Conservation (phyloP, 1,284 basidiomycete genomes). For the Wolfiporia cocos region DNA sequence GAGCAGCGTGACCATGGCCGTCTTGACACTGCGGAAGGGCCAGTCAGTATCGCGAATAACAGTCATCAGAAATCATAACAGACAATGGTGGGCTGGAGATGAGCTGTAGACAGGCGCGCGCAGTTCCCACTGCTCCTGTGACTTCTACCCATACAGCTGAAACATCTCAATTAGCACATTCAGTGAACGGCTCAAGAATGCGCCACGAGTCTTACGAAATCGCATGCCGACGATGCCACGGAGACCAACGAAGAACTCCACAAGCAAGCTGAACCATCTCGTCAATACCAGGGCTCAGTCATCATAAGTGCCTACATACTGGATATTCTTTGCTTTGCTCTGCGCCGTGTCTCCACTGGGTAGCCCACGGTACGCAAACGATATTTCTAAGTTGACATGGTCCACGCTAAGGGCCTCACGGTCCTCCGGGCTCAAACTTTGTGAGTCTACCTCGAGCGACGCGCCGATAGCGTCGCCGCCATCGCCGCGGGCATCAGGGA, state of each 20-base stretch:
- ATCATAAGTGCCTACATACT: constrained; percentile 26
- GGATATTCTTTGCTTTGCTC: constrained; percentile 52
- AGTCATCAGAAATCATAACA: constrained; percentile 20
- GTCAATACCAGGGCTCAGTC: not conserved
- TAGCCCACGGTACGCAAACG: constrained; percentile 67
- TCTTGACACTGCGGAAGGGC: constrained; percentile 28
- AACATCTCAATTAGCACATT: constrained; percentile 1
- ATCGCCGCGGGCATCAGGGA: constrained; percentile 21
- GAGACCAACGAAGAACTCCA: constrained; percentile 63
- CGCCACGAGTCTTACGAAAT: constrained; percentile 27
- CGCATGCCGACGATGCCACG: constrained; percentile 41
- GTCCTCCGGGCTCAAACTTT: constrained; percentile 16
- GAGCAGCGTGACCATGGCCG: constrained; percentile 56
- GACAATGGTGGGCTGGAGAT: constrained; percentile 71
- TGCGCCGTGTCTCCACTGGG: constrained; percentile 37
- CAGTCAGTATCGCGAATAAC: constrained; percentile 25
- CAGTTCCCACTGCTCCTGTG: constrained; percentile 66
- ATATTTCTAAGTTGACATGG: constrained; percentile 65
- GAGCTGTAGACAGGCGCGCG: constrained; percentile 75
- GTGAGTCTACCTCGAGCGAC: constrained; percentile 13
- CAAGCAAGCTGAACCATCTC: constrained; percentile 37
- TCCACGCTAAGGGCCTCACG: constrained; percentile 23
- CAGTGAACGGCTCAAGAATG: not conserved
- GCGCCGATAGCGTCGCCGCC: constrained; percentile 12
- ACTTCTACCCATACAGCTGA: constrained; percentile 74